A percentile compares a stretch with the other conserved stretches of the same genome.
phyloP scores from a whole-genome alignment of 768 basidiomycete genomes.

The Phlebiopsis flavidoalba region DNA sequence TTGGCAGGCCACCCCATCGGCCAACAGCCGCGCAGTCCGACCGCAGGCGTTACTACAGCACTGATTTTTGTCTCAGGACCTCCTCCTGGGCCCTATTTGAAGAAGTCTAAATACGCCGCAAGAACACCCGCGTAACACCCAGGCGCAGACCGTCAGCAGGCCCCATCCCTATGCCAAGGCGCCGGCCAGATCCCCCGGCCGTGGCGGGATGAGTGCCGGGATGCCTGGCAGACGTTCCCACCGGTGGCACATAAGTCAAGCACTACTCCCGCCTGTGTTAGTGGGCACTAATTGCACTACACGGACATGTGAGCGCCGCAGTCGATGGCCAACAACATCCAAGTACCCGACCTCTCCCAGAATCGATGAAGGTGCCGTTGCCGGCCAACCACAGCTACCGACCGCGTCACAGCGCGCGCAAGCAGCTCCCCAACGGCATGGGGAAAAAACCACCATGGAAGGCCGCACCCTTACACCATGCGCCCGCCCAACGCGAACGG shows the following conservation, averaged over 20 bases:
- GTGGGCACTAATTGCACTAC: constrained; percentile 11
- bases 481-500: not conserved
- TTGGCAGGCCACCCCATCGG: constrained; percentile 28
- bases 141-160: constrained; percentile 34
- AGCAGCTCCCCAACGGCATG: constrained; percentile 1
- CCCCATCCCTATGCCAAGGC: constrained; percentile 24
- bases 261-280: too few species aligned
- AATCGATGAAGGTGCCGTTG: constrained; percentile 1
- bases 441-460: constrained; percentile 1
- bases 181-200: too few species aligned
- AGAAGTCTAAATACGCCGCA: constrained; percentile 59
- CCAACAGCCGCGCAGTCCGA: constrained; percentile 36
- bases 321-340: constrained; percentile 3
- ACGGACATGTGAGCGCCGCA: constrained; percentile 11
- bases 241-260: too few species aligned
- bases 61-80: constrained; percentile 55
- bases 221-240: constrained; percentile 17
- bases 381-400: constrained; percentile 1
- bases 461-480: not conserved
- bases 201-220: constrained; percentile 13
- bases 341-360: constrained; percentile 3
- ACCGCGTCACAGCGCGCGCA: constrained; percentile 10
- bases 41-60: constrained; percentile 48
- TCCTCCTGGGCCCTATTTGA: constrained; percentile 73
- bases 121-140: constrained; percentile 51